A percentile compares a stretch with the other conserved stretches of the same genome.
Conservation (phyloP, 2,329 filamentous ascomycete species). For the Knoxdaviesia capensis region DNA sequence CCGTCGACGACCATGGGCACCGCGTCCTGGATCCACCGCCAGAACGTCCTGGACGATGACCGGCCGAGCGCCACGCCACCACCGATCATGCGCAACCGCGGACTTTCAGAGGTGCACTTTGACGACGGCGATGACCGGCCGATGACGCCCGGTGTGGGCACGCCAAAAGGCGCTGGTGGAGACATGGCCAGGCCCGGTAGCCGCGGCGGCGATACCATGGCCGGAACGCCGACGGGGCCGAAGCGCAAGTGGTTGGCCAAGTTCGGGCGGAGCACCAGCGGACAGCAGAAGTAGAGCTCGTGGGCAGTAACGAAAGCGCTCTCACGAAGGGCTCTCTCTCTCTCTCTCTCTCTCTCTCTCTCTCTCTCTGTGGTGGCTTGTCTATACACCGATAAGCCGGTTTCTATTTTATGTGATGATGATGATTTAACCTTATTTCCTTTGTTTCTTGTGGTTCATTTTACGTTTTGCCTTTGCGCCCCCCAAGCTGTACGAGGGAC, state of each 20-base stretch:
- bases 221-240: neutral
- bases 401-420: no score
- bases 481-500: no score
- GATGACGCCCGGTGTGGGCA: neutral
- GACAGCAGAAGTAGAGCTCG: slow-evolving; percentile 1
- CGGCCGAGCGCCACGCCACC: slow-evolving; percentile 31
- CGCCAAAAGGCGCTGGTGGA: neutral
- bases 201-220: no score
- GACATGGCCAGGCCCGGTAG: no score
- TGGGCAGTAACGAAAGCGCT: no score
- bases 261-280: slow-evolving; percentile 5
- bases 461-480: no score
- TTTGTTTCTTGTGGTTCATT: no score
- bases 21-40: slow-evolving; percentile 18
- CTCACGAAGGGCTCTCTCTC: no score
- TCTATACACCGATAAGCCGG: no score
- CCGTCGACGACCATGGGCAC: slow-evolving; percentile 14
- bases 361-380: no score
- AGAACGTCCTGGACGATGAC: slow-evolving; percentile 18
- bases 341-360: no score
- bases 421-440: no score
- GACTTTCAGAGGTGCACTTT: slow-evolving; percentile 1
- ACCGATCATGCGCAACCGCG: slow-evolving; percentile 28
- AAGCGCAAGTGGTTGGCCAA: slow-evolving; percentile 4
- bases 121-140: slow-evolving; percentile 1